Evolutionary conservation across 164 flowering plant species (phyloP).

Genomic region (Aristolochia contorta): DNA sequence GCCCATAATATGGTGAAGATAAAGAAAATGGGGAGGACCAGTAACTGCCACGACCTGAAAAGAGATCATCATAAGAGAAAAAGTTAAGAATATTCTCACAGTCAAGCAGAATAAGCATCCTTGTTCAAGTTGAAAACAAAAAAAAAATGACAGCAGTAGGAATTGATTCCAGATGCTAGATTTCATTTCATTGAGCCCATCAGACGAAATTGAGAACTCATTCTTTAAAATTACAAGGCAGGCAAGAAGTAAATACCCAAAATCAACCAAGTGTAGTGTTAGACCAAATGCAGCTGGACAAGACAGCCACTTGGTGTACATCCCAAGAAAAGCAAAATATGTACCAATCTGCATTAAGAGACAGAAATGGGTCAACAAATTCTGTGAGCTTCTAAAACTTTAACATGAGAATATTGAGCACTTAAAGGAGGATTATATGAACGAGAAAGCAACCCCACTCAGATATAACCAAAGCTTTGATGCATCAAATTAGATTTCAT

Average conservation of each 20-base stretch:
- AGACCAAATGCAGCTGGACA: constrained; percentile 77
- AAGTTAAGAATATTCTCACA: background rate
- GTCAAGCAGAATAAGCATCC: background rate
- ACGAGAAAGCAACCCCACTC: too few species aligned
- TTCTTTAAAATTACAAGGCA: too few species aligned
- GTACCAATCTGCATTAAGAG: constrained; percentile 49
- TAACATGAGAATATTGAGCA: too few species aligned
- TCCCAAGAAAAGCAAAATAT: constrained; percentile 88
- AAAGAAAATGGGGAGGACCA: constrained; percentile 70
- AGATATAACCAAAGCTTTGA: too few species aligned
- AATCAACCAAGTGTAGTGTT: constrained; percentile 53
- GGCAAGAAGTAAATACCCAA: constrained; percentile 47
- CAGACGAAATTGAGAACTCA: too few species aligned
- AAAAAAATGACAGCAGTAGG: too few species aligned
- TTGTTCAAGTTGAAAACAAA: too few species aligned
- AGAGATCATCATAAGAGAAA: constrained; percentile 3
- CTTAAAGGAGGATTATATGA: too few species aligned
- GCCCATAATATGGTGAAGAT: constrained; percentile 67
- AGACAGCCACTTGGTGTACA: constrained; percentile 87
- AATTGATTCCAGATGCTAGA: too few species aligned
- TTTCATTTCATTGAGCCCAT: too few species aligned
- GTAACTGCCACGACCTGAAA: constrained; percentile 57
- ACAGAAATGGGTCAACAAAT: background rate
- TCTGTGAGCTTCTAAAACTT: background rate
- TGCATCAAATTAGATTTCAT: too few species aligned